Base-by-base conservation (phyloP, 768 basidiomycete genomes). In the Phlebiopsis gigantea region DNA sequence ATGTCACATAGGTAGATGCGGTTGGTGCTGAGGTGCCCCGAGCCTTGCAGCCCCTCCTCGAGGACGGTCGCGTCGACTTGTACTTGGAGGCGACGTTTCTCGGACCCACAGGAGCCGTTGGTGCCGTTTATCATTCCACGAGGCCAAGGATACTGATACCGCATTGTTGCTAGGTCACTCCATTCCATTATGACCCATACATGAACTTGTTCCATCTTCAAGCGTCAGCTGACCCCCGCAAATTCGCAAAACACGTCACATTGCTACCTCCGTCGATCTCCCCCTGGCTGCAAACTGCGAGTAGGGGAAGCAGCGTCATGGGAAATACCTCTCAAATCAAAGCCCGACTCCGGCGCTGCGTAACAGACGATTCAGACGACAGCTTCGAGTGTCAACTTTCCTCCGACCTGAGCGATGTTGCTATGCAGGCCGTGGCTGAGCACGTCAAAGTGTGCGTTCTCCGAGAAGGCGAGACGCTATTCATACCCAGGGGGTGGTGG, bases 131-230 rank as follows among this genome's bases (percentile, higher is more conserved):
- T 39, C 46, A 31, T 42, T 55, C 47, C 43, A 51, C 48, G 30
- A 19, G 5, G 4, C 30, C 29, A 5, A 8, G 14, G 17, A 19
- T 14, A 12, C 43, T 46, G 17, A 53, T 25, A 10, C 19, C 25
- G 2, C 51, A 29, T 17, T 42, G 12, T 17, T 30, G 24, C n/a
- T 29, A 67, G 66, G 54, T 67, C 14, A 65, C 61, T 1, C 62
- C 66, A 17, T 46, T 67, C 22, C 66, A 67, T 29, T 54, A 60
- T 53, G 66, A 67, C 53, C 60, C 64, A 26, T 67, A 67, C 61
- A 55, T 52, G 53, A 67, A 67, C 58, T 50, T 64, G 0, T 65
- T 62, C 60, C 57, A 59, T 42, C 55, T 67, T 7, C 49, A 59
- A 26, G 62, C 66, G 19, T 59, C 63, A 5, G 62, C 66, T 5